Base-by-base conservation (phyloP, 768 basidiomycete genomes). In the Lanmaoa rubissima region DNA sequence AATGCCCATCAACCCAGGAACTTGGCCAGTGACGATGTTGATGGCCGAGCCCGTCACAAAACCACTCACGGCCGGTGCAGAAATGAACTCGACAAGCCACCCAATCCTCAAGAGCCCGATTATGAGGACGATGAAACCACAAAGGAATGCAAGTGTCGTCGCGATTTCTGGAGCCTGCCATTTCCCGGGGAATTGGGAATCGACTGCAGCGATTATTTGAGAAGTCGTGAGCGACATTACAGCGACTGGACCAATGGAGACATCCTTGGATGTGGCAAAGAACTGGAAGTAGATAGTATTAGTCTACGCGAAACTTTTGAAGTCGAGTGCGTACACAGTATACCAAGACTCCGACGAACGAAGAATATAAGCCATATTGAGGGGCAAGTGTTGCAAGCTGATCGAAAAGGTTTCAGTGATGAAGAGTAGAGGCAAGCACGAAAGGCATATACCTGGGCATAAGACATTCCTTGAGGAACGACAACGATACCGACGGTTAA, bases 11-110 rank as follows among this genome's bases (percentile, higher is more conserved):
- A 99, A 72, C 0, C 87, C 89, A 2, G 96, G 94, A 5, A 97
- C 80, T 74, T 99, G 96, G 35, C 92, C 85, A 17, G 85, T 79
- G 16, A 86, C 87, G 64, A 98, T 98, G 69, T 79, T 94, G 74
- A 98, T 85, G 36, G 96, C 96, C n/a, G 91, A 94, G 19, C 96
- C 96, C 0, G 96, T 98, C 94, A 99, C 97, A 76, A 96, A 92
- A 19, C 88, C 89, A 63, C 86, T 88, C 57, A 93, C 87, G 3
- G 90, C 91, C 3, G 90, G 89, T 8, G 83, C 80, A 19, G 92
- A 90, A 59, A 95, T 98, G 70, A 98, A 94, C 68, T 98, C 95
- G 49, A 98, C 88, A 34, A 98, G 75, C 92, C 94, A 96, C 0
- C 97, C 97, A 6, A 98, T 65, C 11, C 97, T 83, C 12, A 98